Conservation (phyloP, 768 basidiomycete genomes). For the Gautieria morchelliformis region DNA sequence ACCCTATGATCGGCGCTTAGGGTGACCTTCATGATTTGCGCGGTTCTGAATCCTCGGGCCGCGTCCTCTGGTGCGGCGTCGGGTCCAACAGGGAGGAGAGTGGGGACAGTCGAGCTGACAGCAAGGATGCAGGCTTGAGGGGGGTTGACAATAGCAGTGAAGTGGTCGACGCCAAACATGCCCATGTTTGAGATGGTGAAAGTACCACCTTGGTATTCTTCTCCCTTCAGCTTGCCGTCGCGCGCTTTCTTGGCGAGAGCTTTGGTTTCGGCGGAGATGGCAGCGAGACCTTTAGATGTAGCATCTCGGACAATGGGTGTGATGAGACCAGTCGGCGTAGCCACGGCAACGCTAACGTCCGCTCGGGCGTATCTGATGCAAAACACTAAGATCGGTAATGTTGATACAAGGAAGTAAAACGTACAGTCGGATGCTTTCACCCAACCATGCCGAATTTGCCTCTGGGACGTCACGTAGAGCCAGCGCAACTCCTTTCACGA, state of each 20-base stretch:
- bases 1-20: conserved; percentile 91
- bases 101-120: conserved; percentile 79
- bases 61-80: conserved; percentile 54
- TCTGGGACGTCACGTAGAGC: conserved; percentile 94
- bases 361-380: conserved; percentile 79
- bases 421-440: conserved; percentile 90
- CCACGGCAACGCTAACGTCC: conserved; percentile 95
- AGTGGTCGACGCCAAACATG: conserved; percentile 93
- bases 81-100: conserved; percentile 48
- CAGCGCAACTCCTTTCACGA: conserved; percentile 88
- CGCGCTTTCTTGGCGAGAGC: conserved; percentile 89
- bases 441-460: conserved; percentile 96
- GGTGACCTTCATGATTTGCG: conserved; percentile 91
- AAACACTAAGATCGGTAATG: background rate
- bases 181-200: conserved; percentile 99
- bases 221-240: conserved; percentile 89
- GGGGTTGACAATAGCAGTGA: conserved; percentile 98
- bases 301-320: conserved; percentile 96
- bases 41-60: conserved; percentile 91
- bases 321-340: conserved; percentile 91
- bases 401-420: conserved; percentile 20
- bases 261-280: conserved; percentile 90
- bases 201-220: conserved; percentile 98
- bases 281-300: conserved; percentile 84
- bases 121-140: conserved; percentile 98